Percentiles rank a stretch among this genome's conserved stretches.
These are phyloP conservation scores for Isoetes engelmannii DNA, from an alignment of 83 land plant genomes.

Conservation along the genomic window DNA sequence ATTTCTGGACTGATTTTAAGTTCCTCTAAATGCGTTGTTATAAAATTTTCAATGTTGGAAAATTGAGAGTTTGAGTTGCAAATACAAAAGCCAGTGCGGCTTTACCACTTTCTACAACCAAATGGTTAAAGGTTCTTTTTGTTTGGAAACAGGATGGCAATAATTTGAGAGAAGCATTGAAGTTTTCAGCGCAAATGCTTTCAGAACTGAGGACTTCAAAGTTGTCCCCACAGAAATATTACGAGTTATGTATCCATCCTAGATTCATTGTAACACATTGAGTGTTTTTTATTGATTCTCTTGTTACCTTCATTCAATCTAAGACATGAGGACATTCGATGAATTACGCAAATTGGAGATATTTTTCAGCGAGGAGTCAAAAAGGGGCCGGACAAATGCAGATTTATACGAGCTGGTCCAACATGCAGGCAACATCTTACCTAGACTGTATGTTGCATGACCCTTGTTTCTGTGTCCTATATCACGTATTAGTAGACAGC, in stretches of 20 bases:
- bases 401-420: slow-evolving; percentile 95
- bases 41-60: background rate
- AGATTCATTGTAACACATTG: background rate
- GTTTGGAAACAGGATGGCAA: slow-evolving; percentile 57
- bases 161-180: slow-evolving; percentile 82
- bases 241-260: slow-evolving; percentile 73
- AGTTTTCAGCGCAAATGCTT: slow-evolving; percentile 91
- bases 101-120: background rate
- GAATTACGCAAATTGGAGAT: slow-evolving; percentile 83
- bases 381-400: slow-evolving; percentile 63
- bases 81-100: background rate
- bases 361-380: slow-evolving; percentile 76
- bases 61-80: background rate
- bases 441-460: slow-evolving; percentile 58
- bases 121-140: background rate
- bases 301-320: slow-evolving; percentile 13
- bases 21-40: background rate
- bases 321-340: slow-evolving; percentile 91
- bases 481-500: background rate
- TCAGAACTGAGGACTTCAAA: slow-evolving; percentile 91
- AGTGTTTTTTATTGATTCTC: background rate
- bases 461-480: background rate
- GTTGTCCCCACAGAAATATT: slow-evolving; percentile 92
- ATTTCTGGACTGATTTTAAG: background rate
- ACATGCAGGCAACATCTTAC: slow-evolving; percentile 90